Conservation (phyloP, 2,329 filamentous ascomycete species). For the Arthrobotrys sinensis region DNA sequence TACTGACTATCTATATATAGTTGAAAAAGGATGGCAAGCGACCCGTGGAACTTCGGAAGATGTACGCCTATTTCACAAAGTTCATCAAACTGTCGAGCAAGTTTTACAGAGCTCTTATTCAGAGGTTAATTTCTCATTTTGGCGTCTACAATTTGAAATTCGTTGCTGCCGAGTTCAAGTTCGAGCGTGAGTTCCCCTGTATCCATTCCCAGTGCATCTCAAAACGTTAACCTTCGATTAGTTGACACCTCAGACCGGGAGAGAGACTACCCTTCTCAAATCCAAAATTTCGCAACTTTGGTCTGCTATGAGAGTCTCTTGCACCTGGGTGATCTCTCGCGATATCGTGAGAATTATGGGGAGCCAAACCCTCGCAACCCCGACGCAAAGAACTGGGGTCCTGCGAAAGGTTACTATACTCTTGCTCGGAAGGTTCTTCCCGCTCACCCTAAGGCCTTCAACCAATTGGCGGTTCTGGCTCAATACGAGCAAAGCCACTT, state of each 20-base stretch:
- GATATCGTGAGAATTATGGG: slow-evolving; percentile 82
- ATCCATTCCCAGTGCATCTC: slow-evolving; percentile 25
- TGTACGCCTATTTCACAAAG: slow-evolving; percentile 83
- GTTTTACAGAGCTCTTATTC: slow-evolving; percentile 75
- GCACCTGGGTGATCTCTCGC: slow-evolving; percentile 88
- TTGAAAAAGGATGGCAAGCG: slow-evolving; percentile 67
- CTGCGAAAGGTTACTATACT: slow-evolving; percentile 85
- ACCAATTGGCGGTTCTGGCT: slow-evolving; percentile 90
- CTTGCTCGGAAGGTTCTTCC: slow-evolving; percentile 85
- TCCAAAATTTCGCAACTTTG: slow-evolving; percentile 73
- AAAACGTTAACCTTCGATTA: slow-evolving; percentile 32
- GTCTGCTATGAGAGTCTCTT: slow-evolving; percentile 88
- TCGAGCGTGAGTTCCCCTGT: slow-evolving; percentile 68
- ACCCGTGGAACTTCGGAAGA: slow-evolving; percentile 79
- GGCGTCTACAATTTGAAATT: slow-evolving; percentile 74
- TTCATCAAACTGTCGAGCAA: slow-evolving; percentile 90
- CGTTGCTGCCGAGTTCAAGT: slow-evolving; percentile 72
- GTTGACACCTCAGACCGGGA: slow-evolving; percentile 69
- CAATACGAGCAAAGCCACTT: slow-evolving; percentile 84
- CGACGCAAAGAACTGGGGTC: slow-evolving; percentile 77
- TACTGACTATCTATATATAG: slow-evolving; percentile 3
- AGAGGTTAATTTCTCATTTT: slow-evolving; percentile 69
- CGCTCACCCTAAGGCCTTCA: slow-evolving; percentile 83
- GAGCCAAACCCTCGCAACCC: slow-evolving; percentile 56
- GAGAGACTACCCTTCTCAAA: slow-evolving; percentile 68